Conservation (phyloP, 768 basidiomycete species). For the Boletus tomentosulus region DNA sequence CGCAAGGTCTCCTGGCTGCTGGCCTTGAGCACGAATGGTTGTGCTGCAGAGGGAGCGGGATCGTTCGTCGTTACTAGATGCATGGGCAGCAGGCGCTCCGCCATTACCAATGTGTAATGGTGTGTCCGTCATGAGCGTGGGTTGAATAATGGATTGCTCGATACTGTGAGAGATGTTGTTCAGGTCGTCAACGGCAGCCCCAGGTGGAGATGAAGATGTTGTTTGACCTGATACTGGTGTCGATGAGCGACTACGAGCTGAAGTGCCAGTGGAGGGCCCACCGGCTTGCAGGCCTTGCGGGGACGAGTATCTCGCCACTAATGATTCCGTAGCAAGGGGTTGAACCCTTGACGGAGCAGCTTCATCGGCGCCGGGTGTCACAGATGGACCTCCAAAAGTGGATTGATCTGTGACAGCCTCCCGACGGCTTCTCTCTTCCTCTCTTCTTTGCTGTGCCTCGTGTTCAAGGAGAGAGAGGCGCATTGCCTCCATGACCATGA, state of each 20-base stretch:
- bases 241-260: conserved; percentile 23
- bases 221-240: conserved; percentile 36
- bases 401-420: conserved; percentile 38
- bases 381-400: conserved; percentile 22
- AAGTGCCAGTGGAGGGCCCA: conserved; percentile 7
- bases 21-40: conserved; percentile 4
- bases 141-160: conserved; percentile 18
- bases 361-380: conserved; percentile 3
- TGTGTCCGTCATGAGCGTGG: conserved; percentile 13
- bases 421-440: conserved; percentile 63
- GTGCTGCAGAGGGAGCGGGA: conserved; percentile 3
- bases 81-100: conserved; percentile 7
- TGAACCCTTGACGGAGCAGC: conserved; percentile 4
- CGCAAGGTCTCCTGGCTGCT: conserved; percentile 5
- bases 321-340: conserved; percentile 1
- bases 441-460: conserved; percentile 84
- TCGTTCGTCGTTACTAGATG: conserved; percentile 10
- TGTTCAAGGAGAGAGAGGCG: conserved; percentile 90
- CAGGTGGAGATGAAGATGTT: conserved; percentile 26
- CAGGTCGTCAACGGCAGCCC: conserved; percentile 24
- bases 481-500: conserved; percentile 99
- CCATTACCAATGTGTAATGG: conserved; percentile 7
- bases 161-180: conserved; percentile 27
- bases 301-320: not conserved
- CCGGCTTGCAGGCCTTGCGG: conserved; percentile 11